Base-by-base conservation (phyloP, 2,329 filamentous ascomycete species). In the Fusarium xyrophilum region DNA sequence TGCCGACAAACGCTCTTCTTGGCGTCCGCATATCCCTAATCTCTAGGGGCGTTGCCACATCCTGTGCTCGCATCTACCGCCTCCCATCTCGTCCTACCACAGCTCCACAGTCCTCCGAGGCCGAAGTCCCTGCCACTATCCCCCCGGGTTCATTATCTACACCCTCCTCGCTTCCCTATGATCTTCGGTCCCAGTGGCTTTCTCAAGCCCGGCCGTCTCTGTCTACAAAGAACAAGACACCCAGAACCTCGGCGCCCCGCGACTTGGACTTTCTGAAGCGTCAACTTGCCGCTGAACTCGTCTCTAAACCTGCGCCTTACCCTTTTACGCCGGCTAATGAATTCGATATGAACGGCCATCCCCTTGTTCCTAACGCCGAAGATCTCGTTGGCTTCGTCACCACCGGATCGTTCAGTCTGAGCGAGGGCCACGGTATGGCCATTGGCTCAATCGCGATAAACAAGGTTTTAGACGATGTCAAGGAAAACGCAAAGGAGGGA, bases 301-400 rank as follows among this genome's bases (percentile, higher is more conserved):
- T 86, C 11, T 78, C 79, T 33, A 78, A 73, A 11, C 78, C 70
- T 23, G 64, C 42, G 8, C 57, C 68, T 12, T 73, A 76, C 23
- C 74, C 77, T 5, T 78, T 79, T 21, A 80, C 80, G 19, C 70
- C 75, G 7, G 73, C 75, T 15, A 82, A 78, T 63, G 76, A 76
- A 57, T 75, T 71, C 52, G 77, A 79, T 65, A 76, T 84, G 79
- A 75, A 79, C 27, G 82, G 82, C 0, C 88, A 92, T 70, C 90
- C 90, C 1, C 75, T 88, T 0, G 88, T 93, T n/a, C 95, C 95
- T 0, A 83, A 84, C 13, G 88, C 89, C 65, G 83, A 86, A 25
- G 92, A 97, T 76, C 83, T 98, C 15, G 87, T 98, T 52, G 96
- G 96, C 0, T 99, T 97, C 76, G 89, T 97, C 27, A 97, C 93